Base-by-base conservation (phyloP, 768 basidiomycete species). In the Suillus tomentosus region DNA sequence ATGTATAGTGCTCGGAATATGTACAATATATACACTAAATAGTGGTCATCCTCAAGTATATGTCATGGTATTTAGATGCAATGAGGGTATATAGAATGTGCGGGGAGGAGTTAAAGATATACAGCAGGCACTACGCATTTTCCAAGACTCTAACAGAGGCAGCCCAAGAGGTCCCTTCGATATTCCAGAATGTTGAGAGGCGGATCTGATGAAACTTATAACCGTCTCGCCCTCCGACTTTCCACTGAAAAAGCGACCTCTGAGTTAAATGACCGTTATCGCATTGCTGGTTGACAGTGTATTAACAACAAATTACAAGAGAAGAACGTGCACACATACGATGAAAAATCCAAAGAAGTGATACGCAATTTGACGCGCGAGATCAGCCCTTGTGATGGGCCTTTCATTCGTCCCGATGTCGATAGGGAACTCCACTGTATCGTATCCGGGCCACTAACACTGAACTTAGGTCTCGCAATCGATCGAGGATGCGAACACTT, bases 381-480 rank as follows among this genome's bases (percentile, higher is more conserved):
- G 47, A 31, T 65, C n/a, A 37, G 37, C 39, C 34, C 66, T 60
- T 34, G 59, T 65, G 34, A 64, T 34, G 5, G 43, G 39, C 24
- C 0, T 22, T 27, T 40, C 45, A 14, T 27, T 51, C 3, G 45
- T 55, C 22, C 39, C 64, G n/a, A 65, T 51, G 9, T 53, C 27
- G 17, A 66, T 48, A 34, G 19, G 22, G 60, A 36, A 63, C 27
- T 66, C 31, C 19, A 65, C 24, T 14, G 31, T 19, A 2, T 56
- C 39, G 19, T 66, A 66, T 22, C 64, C 66, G 11, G 66, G 64
- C 64, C 66, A 66, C 66, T 66, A 17, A 39, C 24, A 45, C 56
- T 62, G n/a, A 62, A 15, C 24, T 62, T 27, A 58, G 37, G 8
- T 1, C 11, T n/a, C 11, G 22, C 31, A 24, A 40, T 24, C 9